Evolutionary conservation across 2,329 filamentous ascomycete genomes (phyloP).

Genomic region (Coniosporium tulheliwenetii): DNA sequence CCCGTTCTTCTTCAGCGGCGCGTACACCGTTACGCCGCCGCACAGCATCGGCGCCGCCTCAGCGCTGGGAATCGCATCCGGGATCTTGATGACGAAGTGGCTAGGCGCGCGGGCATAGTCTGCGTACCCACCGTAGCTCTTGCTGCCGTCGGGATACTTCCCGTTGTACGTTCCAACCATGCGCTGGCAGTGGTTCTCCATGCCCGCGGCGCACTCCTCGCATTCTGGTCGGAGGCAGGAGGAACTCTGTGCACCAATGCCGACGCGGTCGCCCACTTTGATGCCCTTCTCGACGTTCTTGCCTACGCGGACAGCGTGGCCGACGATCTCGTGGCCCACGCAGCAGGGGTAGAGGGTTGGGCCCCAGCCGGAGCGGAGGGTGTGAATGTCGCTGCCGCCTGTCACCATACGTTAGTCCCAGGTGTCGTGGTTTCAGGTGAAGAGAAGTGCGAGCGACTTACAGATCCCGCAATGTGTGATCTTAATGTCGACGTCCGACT

Average conservation of each 20-base stretch:
- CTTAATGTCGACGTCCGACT: conserved; percentile 23
- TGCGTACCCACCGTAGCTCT: conserved; percentile 50
- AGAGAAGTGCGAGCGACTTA: too few species aligned
- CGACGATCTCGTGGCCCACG: conserved; percentile 19
- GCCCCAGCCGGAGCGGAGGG: conserved; percentile 24
- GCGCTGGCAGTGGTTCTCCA: conserved; percentile 26
- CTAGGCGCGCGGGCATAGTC: conserved; percentile 36
- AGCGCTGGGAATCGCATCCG: conserved; percentile 29
- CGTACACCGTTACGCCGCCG: conserved; percentile 60
- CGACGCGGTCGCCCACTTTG: conserved; percentile 25
- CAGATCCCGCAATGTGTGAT: conserved; percentile 24
- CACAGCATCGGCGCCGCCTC: conserved; percentile 58
- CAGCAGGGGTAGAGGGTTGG: conserved; percentile 22
- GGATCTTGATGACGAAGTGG: conserved; percentile 45
- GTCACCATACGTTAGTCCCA: too few species aligned
- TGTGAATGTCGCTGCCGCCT: not conserved
- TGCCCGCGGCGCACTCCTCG: conserved; percentile 33
- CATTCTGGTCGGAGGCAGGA: conserved; percentile 33
- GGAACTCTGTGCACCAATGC: conserved; percentile 34
- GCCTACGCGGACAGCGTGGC: conserved; percentile 17
- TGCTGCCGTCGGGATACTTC: conserved; percentile 42
- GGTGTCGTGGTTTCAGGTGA: too few species aligned
- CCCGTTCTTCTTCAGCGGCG: conserved; percentile 50
- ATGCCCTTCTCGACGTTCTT: conserved; percentile 13
- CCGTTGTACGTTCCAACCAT: conserved; percentile 45